A percentile compares a stretch with the other conserved stretches of the same genome.
Evolutionary conservation across 768 basidiomycete species (phyloP).

Genomic region (Suillus subaureus): DNA sequence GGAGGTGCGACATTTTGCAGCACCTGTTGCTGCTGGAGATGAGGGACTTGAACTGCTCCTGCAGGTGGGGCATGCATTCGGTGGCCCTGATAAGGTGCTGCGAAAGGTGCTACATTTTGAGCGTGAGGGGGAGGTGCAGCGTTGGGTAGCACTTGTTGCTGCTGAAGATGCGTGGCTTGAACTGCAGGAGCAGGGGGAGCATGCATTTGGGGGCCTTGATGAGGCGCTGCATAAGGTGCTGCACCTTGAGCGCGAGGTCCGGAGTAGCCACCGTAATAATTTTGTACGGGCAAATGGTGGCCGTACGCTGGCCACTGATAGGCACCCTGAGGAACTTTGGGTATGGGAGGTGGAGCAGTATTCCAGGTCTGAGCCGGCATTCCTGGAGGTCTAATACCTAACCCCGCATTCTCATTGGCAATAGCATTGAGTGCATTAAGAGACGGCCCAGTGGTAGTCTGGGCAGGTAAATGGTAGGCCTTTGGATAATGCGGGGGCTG

Average conservation of each 20-base stretch:
- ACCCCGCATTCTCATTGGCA: not conserved
- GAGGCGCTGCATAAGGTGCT: not conserved
- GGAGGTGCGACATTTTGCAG: no score
- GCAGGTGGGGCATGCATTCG: no score
- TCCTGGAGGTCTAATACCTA: not conserved
- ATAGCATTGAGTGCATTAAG: not conserved
- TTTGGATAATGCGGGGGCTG: not conserved
- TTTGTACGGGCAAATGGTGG: not conserved
- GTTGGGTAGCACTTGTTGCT: no score
- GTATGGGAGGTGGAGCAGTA: not conserved
- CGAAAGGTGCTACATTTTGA: no score
- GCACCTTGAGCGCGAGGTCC: not conserved
- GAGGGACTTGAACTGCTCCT: no score
- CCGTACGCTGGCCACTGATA: not conserved
- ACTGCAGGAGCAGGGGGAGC: not conserved
- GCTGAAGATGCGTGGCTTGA: no score
- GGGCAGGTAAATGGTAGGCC: not conserved
- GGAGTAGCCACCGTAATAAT: not conserved
- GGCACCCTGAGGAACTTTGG: not conserved
- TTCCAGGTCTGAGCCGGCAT: not conserved
- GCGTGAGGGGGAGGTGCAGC: no score
- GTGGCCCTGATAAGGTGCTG: no score
- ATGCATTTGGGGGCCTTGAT: not conserved
- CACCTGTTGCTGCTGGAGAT: no score
- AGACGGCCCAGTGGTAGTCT: not conserved